These are phyloP conservation scores for Phytophthora nicotianae DNA, from an alignment of 352 stramenopile species.

Conservation along the genomic window DNA sequence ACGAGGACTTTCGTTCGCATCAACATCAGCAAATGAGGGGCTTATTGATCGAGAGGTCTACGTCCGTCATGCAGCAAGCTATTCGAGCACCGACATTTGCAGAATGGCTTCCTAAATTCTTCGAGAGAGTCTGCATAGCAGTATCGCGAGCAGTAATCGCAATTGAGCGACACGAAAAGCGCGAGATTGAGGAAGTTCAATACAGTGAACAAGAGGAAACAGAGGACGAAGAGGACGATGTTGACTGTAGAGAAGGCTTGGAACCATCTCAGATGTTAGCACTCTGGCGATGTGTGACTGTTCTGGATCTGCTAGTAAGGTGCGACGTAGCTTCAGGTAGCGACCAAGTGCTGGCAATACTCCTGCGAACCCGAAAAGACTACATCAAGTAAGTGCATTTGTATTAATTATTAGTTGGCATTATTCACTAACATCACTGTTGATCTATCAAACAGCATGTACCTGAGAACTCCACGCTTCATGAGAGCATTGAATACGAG, in stretches of 20 bases:
- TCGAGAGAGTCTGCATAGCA: slow-evolving; percentile 51
- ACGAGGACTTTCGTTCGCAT: slow-evolving; percentile 29
- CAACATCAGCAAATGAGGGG: slow-evolving; percentile 30
- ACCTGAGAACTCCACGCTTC: slow-evolving; percentile 45
- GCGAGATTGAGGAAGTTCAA: neutral
- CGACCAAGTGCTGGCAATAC: slow-evolving; percentile 28
- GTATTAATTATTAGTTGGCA: neutral
- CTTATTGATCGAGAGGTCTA: slow-evolving; percentile 28
- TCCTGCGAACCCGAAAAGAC: slow-evolving; percentile 41
- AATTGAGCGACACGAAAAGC: slow-evolving; percentile 17
- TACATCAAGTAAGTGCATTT: slow-evolving; percentile 51
- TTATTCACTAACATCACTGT: slow-evolving; percentile 9
- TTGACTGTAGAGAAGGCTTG: slow-evolving; percentile 21
- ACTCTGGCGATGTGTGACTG: slow-evolving; percentile 53
- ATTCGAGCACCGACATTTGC: slow-evolving; percentile 23
- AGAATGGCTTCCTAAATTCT: slow-evolving; percentile 45
- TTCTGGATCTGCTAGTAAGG: slow-evolving; percentile 47
- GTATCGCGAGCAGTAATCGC: slow-evolving; percentile 33
- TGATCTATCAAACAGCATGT: slow-evolving; percentile 42
- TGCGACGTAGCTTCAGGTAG: slow-evolving; percentile 9
- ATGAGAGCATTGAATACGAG: slow-evolving; percentile 28
- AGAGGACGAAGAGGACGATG: slow-evolving; percentile 4
- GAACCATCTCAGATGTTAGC: slow-evolving; percentile 26
- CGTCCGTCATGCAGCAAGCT: slow-evolving; percentile 32
- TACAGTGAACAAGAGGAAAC: slow-evolving; percentile 1